These are phyloP conservation scores for Ceratocystis diversiconidia DNA, from an alignment of 2,329 filamentous ascomycete species.

Conservation along the genomic window DNA sequence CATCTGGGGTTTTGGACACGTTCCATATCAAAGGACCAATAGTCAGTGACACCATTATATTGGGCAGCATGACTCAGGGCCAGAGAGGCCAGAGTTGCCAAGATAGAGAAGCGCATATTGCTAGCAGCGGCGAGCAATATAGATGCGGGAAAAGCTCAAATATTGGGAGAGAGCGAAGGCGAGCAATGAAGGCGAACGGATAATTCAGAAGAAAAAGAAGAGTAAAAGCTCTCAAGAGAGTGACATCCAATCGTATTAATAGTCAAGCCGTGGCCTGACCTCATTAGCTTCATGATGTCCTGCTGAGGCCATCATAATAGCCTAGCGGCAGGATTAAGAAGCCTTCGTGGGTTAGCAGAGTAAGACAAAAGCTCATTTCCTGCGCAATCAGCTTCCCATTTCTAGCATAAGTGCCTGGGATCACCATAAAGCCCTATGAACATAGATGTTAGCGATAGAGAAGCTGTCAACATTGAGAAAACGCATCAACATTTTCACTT, in stretches of 20 bases:
- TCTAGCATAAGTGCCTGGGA: not conserved
- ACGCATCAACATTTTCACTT: not conserved
- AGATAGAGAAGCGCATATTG: not conserved
- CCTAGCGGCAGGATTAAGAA: slow-evolving; percentile 26
- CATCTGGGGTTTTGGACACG: slow-evolving; percentile 26
- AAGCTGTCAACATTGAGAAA: not conserved
- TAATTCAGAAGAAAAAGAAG: not conserved
- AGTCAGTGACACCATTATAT: not conserved
- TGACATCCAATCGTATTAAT: not conserved
- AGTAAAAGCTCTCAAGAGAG: not conserved
- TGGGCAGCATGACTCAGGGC: not conserved
- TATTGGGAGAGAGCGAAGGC: not conserved
- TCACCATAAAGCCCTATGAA: not conserved
- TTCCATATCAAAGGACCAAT: slow-evolving; percentile 29
- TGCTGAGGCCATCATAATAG: slow-evolving; percentile 36
- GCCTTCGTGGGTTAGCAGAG: not conserved
- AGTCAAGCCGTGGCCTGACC: slow-evolving; percentile 19
- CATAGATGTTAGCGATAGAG: not conserved
- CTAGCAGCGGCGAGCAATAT: not conserved
- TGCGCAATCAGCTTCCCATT: not conserved
- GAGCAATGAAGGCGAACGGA: not conserved
- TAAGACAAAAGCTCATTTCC: no score
- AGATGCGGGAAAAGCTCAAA: not conserved
- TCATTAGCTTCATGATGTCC: slow-evolving; percentile 25
- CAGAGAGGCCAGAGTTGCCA: not conserved